A percentile compares a stretch with the other conserved stretches of the same genome.
These are phyloP conservation scores for Helenozyma baotianmanensis DNA, from an alignment of 805 yeast genomes.

Conservation along the genomic window DNA sequence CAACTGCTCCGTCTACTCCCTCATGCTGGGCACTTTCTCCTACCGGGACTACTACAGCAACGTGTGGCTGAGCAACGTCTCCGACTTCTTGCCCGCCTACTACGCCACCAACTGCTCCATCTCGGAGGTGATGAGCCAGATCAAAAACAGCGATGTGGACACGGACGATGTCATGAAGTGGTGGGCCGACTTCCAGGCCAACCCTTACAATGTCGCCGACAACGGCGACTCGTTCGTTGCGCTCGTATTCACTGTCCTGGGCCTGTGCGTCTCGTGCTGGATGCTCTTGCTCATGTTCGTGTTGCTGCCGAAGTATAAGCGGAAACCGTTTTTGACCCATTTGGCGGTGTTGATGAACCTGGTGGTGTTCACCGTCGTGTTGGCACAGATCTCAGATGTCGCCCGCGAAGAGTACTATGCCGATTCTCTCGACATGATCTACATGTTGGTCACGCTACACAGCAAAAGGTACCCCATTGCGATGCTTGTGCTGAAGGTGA, in stretches of 20 bases:
- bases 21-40: conserved; percentile 29
- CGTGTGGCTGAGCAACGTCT: conserved; percentile 9
- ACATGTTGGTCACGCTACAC: conserved; percentile 35
- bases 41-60: conserved; percentile 18
- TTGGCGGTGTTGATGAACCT: conserved; percentile 57
- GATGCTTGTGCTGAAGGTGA: conserved; percentile 36
- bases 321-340: conserved; percentile 55
- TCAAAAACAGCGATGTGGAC: conserved; percentile 13
- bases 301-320: conserved; percentile 44
- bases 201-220: conserved; percentile 27
- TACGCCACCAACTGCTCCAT: conserved; percentile 46
- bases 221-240: conserved; percentile 42
- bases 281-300: conserved; percentile 56
- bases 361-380: conserved; percentile 47
- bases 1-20: conserved; percentile 37
- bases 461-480: conserved; percentile 36
- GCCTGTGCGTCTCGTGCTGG: conserved; percentile 64
- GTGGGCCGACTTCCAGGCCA: conserved; percentile 8
- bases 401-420: conserved; percentile 47
- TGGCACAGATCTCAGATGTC: conserved; percentile 42
- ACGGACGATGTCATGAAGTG: conserved; percentile 9
- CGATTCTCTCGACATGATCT: conserved; percentile 50
- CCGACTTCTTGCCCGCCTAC: conserved; percentile 35
- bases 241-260: conserved; percentile 49
- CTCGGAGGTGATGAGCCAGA: conserved; percentile 28